Percentiles rank a stretch among this genome's conserved stretches.
phyloP scores from a whole-genome alignment of 805 yeast genomes.

The Jamesozyma hellenica region DNA sequence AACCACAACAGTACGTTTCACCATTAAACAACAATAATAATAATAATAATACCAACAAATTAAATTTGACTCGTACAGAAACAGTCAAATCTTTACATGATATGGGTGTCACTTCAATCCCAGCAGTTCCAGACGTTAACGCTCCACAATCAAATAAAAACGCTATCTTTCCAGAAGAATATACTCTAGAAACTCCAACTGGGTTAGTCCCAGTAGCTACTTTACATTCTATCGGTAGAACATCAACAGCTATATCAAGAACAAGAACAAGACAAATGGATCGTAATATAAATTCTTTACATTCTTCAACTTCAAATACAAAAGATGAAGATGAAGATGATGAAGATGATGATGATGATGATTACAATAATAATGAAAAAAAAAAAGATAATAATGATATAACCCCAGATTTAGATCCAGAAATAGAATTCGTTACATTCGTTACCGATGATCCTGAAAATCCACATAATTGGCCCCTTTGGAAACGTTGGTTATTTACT shows the following conservation, averaged over 20 bases:
- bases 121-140: constrained; percentile 47
- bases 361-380: constrained; percentile 16
- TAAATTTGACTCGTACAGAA: constrained; percentile 50
- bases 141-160: constrained; percentile 43
- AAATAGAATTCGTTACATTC: constrained; percentile 79
- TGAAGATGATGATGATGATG: constrained; percentile 15
- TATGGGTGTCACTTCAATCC: constrained; percentile 46
- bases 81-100: constrained; percentile 60
- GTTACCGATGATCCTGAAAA: constrained; percentile 72
- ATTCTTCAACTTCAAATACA: constrained; percentile 6
- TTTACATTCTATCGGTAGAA: constrained; percentile 56
- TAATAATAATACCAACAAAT: constrained; percentile 3
- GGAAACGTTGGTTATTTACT: constrained; percentile 56
- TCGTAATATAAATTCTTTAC: constrained; percentile 1
- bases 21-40: not conserved
- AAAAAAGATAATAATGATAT: constrained; percentile 17
- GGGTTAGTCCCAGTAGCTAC: constrained; percentile 80
- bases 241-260: constrained; percentile 28
- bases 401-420: constrained; percentile 43
- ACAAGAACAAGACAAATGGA: constrained; percentile 31
- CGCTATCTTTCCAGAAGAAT: constrained; percentile 88
- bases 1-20: constrained; percentile 22
- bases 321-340: constrained; percentile 8
- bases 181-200: constrained; percentile 76
- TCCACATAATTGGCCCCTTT: constrained; percentile 73